Conservation (phyloP, 1,284 basidiomycete genomes). For the Ustilago nuda region DNA sequence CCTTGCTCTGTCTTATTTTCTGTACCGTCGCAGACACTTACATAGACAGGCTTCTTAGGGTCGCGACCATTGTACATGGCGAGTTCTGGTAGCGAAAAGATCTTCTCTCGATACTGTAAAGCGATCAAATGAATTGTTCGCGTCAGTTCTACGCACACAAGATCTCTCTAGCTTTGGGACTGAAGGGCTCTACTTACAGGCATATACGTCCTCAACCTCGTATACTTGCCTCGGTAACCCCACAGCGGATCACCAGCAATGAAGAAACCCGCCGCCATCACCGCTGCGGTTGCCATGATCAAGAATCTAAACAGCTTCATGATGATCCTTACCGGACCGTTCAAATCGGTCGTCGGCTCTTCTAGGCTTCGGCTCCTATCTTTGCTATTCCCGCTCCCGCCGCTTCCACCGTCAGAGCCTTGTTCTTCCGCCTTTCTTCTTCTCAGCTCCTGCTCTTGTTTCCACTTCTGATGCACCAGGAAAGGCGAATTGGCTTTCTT, state of each 20-base stretch:
- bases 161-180: not conserved
- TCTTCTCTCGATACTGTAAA: conserved; percentile 70
- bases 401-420: conserved; percentile 28
- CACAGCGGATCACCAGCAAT: conserved; percentile 63
- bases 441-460: conserved; percentile 52
- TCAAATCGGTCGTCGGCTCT: conserved; percentile 33
- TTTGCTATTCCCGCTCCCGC: conserved; percentile 9
- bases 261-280: conserved; percentile 44
- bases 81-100: conserved; percentile 80
- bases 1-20: not conserved
- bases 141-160: not conserved
- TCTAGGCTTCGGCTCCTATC: conserved; percentile 2
- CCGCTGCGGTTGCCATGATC: conserved; percentile 44
- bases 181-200: conserved; percentile 49
- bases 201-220: conserved; percentile 58
- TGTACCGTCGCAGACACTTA: conserved; percentile 72
- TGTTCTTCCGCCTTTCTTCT: conserved; percentile 41
- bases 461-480: conserved; percentile 62
- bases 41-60: conserved; percentile 80
- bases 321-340: conserved; percentile 15
- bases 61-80: conserved; percentile 80
- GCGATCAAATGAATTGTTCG: not conserved
- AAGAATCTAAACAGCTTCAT: conserved; percentile 27
- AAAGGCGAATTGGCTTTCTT: conserved; percentile 65
- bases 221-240: conserved; percentile 67